Evolutionary conservation across 352 stramenopile species (phyloP).

Genomic region (Pythium dissotocum): DNA sequence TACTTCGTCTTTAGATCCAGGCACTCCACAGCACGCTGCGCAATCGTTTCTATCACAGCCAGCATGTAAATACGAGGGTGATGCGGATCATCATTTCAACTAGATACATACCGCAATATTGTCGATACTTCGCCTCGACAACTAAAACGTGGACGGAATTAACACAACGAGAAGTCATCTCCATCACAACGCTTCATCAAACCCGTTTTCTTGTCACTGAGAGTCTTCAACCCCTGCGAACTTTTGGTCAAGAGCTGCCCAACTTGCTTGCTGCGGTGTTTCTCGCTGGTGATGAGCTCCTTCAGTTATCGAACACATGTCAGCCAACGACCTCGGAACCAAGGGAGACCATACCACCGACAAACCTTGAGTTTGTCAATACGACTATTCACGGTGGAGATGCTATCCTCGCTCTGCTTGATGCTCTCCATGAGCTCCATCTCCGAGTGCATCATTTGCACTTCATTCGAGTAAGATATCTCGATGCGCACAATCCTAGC

Average conservation of each 20-base stretch:
- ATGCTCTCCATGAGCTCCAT: conserved; percentile 72
- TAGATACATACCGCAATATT: conserved; percentile 35
- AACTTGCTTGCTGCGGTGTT: conserved; percentile 39
- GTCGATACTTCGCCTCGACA: conserved; percentile 41
- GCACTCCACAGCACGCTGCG: conserved; percentile 4
- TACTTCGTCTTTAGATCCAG: not conserved
- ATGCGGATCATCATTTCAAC: not conserved
- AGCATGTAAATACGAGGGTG: not conserved
- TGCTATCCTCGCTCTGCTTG: conserved; percentile 58
- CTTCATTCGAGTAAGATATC: conserved; percentile 24
- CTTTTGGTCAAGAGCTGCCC: conserved; percentile 30
- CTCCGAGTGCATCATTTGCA: conserved; percentile 81
- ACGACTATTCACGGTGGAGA: conserved; percentile 40
- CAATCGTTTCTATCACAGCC: not conserved
- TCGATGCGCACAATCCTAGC: not conserved
- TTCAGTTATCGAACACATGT: conserved; percentile 13
- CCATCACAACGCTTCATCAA: not conserved
- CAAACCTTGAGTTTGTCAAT: conserved; percentile 61
- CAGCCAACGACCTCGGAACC: too few species aligned
- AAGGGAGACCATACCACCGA: not conserved
- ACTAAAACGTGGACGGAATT: conserved; percentile 26
- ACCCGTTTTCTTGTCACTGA: conserved; percentile 56
- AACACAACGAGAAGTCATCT: not conserved
- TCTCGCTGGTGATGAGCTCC: conserved; percentile 47
- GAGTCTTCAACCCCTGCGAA: conserved; percentile 32